Evolutionary conservation across 1,284 basidiomycete genomes (phyloP), one percentile per base, ranked within the genome.

Genomic region (Calocybe gambosa): DNA sequence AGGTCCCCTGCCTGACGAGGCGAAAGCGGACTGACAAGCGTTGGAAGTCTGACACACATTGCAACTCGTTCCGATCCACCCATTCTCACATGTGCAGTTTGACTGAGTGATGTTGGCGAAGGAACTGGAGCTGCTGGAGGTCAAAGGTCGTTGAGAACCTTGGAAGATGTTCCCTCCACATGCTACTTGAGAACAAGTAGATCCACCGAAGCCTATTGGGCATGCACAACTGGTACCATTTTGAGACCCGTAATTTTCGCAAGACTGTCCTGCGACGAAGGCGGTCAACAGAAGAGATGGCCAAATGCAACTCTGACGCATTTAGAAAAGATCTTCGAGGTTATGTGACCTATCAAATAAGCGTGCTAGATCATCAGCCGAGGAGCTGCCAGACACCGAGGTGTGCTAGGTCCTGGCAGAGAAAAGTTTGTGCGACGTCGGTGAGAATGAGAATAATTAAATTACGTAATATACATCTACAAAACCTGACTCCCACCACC

Each of bases 161-260:
- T 89, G 76, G 54, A 91, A 91, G 41, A 93, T 77, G 43, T 75
- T 83, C 0, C 89, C 89, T 1, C 88, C 88, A 52, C 90, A 93
- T 0, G 74, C 78, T 0, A 85, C 77, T 52, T 78, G 73, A 1
- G 78, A 74, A 58, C 86, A 89, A n/a, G 74, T 75, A 25, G 77
- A 51, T 7, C 84, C 85, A 15, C 84, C 85, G 57, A 87, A 88
- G 9, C 89, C 89, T 15, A 78, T 73, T 5, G 88, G 89, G 62
- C 89, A 93, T 18, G 73, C 64, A 58, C 89, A 92, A 8, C 65
- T 60, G 3, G 78, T 73, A 23, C 73, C 69, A 55, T 75, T 77
- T 31, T 65, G 51, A 19, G 69, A 57, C 34, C 88, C 89, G 58
- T 80, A 85, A 61, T 91, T 90, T 48, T 78, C 73, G 66, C 89